Percentiles rank a stretch among this genome's conserved stretches.
phyloP scores from a whole-genome alignment of 805 yeast species.

The Suhomyces faveliae region DNA sequence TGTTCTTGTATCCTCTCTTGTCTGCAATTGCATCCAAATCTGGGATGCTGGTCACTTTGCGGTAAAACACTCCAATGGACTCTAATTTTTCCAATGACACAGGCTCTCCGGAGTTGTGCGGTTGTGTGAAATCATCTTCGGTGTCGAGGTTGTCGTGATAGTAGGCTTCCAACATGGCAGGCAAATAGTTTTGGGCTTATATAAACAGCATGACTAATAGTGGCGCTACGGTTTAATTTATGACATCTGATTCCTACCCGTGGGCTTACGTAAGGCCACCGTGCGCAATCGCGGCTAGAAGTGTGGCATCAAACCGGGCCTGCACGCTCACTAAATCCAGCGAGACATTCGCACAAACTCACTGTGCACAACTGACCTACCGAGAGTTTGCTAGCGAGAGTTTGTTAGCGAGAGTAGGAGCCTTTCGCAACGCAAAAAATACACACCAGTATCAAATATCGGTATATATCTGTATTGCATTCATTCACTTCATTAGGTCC shows the following conservation, averaged over 20 bases:
- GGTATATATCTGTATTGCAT: background rate
- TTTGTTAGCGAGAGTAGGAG: no score
- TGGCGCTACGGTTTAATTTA: background rate
- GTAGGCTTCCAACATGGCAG: conserved; percentile 45
- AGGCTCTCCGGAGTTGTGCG: conserved; percentile 66
- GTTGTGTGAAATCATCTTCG: conserved; percentile 58
- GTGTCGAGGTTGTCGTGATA: conserved; percentile 62
- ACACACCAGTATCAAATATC: background rate
- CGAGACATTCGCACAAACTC: no score
- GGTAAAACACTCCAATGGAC: conserved; percentile 68
- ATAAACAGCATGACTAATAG: no score
- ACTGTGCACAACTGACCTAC: no score
- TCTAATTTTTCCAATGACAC: conserved; percentile 52
- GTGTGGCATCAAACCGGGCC: no score
- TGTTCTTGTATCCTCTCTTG: conserved; percentile 72
- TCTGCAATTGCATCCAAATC: conserved; percentile 66
- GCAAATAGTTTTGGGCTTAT: background rate
- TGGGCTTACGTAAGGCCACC: no score
- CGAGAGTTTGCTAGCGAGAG: no score
- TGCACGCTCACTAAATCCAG: no score
- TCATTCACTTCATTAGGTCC: background rate
- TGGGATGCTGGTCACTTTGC: conserved; percentile 46
- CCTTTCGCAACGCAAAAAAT: no score
- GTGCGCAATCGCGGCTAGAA: no score
- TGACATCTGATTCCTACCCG: no score